Percentiles rank a stretch among this genome's conserved stretches.
Conservation (phyloP, 371 early-diverging fungal species). For the Blastocladiella emersonii region DNA sequence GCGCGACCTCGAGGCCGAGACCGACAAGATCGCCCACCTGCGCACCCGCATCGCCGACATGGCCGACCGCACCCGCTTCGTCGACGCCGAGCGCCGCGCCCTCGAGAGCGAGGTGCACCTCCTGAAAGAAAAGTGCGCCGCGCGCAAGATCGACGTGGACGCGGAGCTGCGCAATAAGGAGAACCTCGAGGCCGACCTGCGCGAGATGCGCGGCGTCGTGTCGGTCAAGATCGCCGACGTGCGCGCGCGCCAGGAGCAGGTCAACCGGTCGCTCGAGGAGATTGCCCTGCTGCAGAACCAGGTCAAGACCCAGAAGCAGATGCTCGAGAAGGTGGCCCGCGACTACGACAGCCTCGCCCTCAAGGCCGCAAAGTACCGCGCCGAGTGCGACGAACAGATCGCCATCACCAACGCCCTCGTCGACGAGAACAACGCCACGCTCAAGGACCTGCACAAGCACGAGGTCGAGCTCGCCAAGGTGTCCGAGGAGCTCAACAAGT, state of each 20-base stretch:
- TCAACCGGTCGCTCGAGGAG: conserved; percentile 6
- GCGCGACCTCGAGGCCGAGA: not conserved
- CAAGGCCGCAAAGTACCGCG: conserved; percentile 3
- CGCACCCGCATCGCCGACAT: not conserved
- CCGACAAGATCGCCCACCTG: not conserved
- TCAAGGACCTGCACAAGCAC: not conserved
- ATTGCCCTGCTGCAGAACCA: conserved; percentile 6
- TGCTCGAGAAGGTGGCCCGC: not conserved
- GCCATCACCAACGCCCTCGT: not conserved
- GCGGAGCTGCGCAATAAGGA: conserved; percentile 14
- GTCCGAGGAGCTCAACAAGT: not conserved
- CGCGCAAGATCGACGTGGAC: conserved; percentile 18
- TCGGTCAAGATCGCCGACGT: conserved; percentile 9
- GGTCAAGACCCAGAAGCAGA: conserved; percentile 1
- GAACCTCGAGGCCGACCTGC: conserved; percentile 13
- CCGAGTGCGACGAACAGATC: conserved; percentile 9
- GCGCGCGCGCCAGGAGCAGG: conserved; percentile 11
- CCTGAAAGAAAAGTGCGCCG: conserved; percentile 12
- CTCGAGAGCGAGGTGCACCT: conserved; percentile 8
- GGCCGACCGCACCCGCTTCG: not conserved
- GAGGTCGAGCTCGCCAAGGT: conserved; percentile 5
- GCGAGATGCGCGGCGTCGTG: not conserved
- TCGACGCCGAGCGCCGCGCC: conserved; percentile 6
- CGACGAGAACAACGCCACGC: not conserved
- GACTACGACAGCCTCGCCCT: not conserved